phyloP scores from a whole-genome alignment of 805 yeast genomes.

The Ogataea paraovalis region DNA sequence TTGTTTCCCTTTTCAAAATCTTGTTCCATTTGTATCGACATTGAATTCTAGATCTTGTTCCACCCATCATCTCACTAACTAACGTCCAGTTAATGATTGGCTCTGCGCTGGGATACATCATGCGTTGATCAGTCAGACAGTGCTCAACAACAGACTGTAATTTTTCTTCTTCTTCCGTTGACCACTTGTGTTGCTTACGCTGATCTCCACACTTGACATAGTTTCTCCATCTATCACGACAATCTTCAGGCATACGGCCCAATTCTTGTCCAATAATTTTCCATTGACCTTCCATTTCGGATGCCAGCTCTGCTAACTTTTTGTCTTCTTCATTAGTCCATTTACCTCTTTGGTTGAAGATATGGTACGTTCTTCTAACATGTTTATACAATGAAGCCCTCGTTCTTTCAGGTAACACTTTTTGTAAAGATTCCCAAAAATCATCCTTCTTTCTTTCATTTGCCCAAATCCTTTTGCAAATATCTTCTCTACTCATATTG shows the following conservation, averaged over 20 bases:
- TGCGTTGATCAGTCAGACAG: constrained; percentile 38
- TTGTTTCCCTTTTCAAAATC: constrained; percentile 56
- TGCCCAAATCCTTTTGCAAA: constrained; percentile 86
- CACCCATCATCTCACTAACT: constrained; percentile 87
- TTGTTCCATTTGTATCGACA: constrained; percentile 96
- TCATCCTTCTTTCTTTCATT: constrained; percentile 79
- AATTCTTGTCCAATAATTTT: constrained; percentile 71
- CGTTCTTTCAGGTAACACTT: constrained; percentile 78
- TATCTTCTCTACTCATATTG: constrained; percentile 57
- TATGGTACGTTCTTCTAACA: constrained; percentile 83
- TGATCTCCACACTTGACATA: constrained; percentile 86
- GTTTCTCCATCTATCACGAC: constrained; percentile 95
- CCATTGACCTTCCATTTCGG: constrained; percentile 81
- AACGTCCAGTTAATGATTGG: constrained; percentile 82
- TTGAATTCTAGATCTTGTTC: constrained; percentile 84
- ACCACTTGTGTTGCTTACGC: constrained; percentile 78
- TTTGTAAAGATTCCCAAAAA: constrained; percentile 82
- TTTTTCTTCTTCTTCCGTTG: constrained; percentile 69
- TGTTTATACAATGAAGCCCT: constrained; percentile 91
- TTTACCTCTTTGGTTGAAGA: constrained; percentile 81
- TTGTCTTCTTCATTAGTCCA: constrained; percentile 86
- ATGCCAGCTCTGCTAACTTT: constrained; percentile 56
- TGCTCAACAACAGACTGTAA: constrained; percentile 52
- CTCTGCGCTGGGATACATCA: constrained; percentile 24
- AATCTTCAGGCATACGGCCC: constrained; percentile 97